Percentiles rank a stretch among this genome's conserved stretches.
Evolutionary conservation across 495 filamentous ascomycete genomes (phyloP).

Genomic region (Letharia lupina): DNA sequence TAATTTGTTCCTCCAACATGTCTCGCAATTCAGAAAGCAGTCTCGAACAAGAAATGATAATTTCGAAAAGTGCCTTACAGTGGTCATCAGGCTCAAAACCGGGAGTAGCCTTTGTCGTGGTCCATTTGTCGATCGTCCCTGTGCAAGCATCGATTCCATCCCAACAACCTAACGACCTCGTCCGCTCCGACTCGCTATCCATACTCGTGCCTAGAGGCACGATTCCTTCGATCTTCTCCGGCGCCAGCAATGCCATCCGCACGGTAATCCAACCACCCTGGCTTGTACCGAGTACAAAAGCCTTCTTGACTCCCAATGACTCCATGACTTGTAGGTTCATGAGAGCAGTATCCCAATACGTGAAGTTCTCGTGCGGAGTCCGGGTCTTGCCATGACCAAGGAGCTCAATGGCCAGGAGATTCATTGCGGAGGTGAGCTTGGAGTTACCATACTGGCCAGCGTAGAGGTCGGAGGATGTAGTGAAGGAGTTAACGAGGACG

Average conservation of each 20-base stretch:
- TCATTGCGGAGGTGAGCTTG: conserved; percentile 30
- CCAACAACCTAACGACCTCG: conserved; percentile 48
- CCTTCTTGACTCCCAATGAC: conserved; percentile 45
- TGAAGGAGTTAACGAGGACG: conserved; percentile 35
- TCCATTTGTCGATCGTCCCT: conserved; percentile 41
- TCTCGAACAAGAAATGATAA: too few species aligned
- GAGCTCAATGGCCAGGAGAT: conserved; percentile 43
- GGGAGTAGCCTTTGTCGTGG: conserved; percentile 34
- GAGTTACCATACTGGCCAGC: conserved; percentile 27
- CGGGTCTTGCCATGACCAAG: conserved; percentile 45
- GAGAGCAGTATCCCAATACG: conserved; percentile 45
- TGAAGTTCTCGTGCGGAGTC: conserved; percentile 36
- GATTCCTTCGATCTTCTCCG: conserved; percentile 54
- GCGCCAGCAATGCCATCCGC: conserved; percentile 51
- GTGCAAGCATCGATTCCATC: conserved; percentile 38
- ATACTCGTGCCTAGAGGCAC: conserved; percentile 56
- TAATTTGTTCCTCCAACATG: too few species aligned
- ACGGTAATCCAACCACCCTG: conserved; percentile 56
- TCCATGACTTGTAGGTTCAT: conserved; percentile 47
- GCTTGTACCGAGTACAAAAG: conserved; percentile 51
- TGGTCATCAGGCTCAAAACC: conserved; percentile 48
- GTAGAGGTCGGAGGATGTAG: conserved; percentile 32
- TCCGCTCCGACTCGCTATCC: conserved; percentile 50
- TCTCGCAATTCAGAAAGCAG: too few species aligned
- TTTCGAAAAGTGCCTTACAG: conserved; percentile 19